Percentiles rank a stretch among this genome's conserved stretches.
These are phyloP conservation scores for Aspergillus cavernicola DNA, from an alignment of 495 filamentous ascomycete species.

Conservation along the genomic window DNA sequence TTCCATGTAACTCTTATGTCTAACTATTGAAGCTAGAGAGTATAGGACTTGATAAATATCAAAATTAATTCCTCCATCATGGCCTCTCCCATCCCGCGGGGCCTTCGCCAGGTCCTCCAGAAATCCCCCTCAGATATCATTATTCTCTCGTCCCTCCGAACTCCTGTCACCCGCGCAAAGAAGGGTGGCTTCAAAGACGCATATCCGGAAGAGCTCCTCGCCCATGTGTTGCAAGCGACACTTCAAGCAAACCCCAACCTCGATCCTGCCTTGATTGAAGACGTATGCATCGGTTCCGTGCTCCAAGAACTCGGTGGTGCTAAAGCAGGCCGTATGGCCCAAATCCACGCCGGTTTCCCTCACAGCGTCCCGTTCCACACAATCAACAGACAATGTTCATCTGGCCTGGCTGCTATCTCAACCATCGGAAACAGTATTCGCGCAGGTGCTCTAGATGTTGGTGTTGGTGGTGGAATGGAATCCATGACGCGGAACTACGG, in stretches of 20 bases:
- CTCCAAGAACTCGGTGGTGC: constrained; percentile 85
- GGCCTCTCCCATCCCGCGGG: constrained; percentile 57
- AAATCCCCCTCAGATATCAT: constrained; percentile 81
- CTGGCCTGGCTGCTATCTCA: constrained; percentile 71
- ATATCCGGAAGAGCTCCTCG: constrained; percentile 85
- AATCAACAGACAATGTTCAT: constrained; percentile 82
- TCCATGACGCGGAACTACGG: constrained; percentile 92
- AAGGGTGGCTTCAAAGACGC: constrained; percentile 84
- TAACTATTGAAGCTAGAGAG: neutral
- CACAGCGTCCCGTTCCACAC: constrained; percentile 72
- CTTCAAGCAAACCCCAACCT: constrained; percentile 72
- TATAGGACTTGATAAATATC: neutral
- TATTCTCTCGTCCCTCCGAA: constrained; percentile 84
- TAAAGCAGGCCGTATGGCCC: constrained; percentile 88
- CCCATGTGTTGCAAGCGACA: constrained; percentile 77
- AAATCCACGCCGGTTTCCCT: constrained; percentile 78
- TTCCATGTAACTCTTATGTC: neutral
- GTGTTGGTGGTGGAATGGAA: constrained; percentile 88
- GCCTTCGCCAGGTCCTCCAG: constrained; percentile 71
- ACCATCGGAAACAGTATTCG: constrained; percentile 66
- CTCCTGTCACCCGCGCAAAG: constrained; percentile 75
- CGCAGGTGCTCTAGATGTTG: constrained; percentile 67
- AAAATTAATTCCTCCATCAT: constrained; percentile 24
- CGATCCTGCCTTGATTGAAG: constrained; percentile 66
- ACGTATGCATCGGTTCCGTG: constrained; percentile 82